phyloP scores from a whole-genome alignment of 2,329 filamentous ascomycete genomes.

The Neopestalotiopsis sp. region DNA sequence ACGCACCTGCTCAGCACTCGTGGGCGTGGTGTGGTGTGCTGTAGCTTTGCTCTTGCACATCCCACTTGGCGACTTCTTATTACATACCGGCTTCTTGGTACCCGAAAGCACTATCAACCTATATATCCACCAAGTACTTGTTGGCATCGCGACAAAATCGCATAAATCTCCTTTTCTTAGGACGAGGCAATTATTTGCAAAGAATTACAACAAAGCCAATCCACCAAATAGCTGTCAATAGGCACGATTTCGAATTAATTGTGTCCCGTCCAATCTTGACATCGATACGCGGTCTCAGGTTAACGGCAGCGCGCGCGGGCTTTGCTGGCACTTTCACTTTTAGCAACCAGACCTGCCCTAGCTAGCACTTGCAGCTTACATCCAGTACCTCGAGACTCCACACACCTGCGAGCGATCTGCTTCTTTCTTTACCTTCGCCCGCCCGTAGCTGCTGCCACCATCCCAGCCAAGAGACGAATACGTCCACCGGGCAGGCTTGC shows the following conservation, averaged over 20 bases:
- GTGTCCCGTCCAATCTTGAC: not conserved
- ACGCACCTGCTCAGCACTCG: not conserved
- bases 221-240: not conserved
- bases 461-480: conserved; percentile 3
- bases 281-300: conserved; percentile 1
- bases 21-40: not conserved
- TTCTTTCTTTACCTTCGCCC: not conserved
- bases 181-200: not conserved
- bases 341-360: not conserved
- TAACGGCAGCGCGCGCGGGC: not conserved
- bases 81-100: not conserved
- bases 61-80: not conserved
- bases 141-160: not conserved
- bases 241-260: not conserved
- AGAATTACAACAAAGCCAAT: not conserved
- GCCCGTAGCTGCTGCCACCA: not conserved
- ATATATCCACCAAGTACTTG: not conserved
- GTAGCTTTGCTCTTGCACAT: not conserved
- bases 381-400: not conserved
- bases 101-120: not conserved
- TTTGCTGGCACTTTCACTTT: not conserved
- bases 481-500: not conserved
- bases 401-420: not conserved
- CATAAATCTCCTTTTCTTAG: not conserved
- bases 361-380: not conserved